Base-by-base conservation (phyloP, 2,329 filamentous ascomycete genomes). In the Alternaria sp. region DNA sequence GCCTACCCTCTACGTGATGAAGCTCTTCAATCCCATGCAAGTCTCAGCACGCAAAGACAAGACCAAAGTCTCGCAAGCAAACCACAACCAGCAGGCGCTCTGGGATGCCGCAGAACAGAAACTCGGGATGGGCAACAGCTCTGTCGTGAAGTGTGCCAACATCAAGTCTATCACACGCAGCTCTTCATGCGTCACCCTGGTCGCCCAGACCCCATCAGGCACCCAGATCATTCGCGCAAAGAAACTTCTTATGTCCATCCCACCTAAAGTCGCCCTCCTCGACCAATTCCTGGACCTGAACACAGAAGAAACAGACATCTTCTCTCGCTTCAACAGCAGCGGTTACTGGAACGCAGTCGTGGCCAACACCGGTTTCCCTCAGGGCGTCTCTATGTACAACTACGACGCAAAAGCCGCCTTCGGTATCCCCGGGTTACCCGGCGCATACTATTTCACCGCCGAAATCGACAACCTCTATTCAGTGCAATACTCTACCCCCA, bases 1-100 rank as follows among this genome's bases (percentile, higher is more conserved):
- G 9, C 53, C 44, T 20, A 55, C 53, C 33, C 53, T 55, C 3
- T 44, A 55, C 23, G 37, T 55, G 43, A 45, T 55, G 53, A 55
- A 55, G 53, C 44, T 44, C 53, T 55, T 44, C 53, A 55, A 41
- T 23, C 43, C 53, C 53, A 37, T 55, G 33, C 33, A 55, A 41
- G 43, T 55, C 23, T 44, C 53, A 37, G 44, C 18, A 4, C 33
- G 44, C 37, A 37, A 41, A 6, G 9, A 44, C 12, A 44, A 55
- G n/a, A 55, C 53, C 26, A 41, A 41, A 41, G 37, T 41, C 5
- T 41, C 37, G 37, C 37, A 41, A 41, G 53, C 44, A 37, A 55
- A 55, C 21, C 37, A 41, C 15, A 25, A 41, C 53, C 43, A 55
- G 33, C 53, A 55, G 21, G 44, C 44, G 33, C 43, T 55, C 37